Evolutionary conservation across 306 rosid genomes (phyloP).

Genomic region (Vigna mungo): DNA sequence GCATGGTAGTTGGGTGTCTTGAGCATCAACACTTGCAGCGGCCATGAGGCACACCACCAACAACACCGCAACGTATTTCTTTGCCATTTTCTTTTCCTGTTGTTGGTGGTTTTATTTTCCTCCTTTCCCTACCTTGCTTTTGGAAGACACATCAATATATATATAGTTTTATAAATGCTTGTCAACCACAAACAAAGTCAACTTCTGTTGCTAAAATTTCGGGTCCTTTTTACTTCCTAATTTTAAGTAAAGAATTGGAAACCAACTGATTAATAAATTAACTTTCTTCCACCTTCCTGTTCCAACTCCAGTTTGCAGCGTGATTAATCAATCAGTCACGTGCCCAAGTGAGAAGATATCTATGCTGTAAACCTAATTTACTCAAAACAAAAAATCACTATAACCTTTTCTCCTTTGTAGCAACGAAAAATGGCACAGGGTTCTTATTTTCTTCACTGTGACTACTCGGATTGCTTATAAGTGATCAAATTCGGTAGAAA

Average conservation of each 20-base stretch:
- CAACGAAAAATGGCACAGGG: too few relatives aligned
- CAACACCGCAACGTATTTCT: not conserved
- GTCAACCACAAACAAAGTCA: not conserved
- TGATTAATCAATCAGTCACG: too few relatives aligned
- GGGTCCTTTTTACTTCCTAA: not conserved
- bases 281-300: too few relatives aligned
- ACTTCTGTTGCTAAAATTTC: not conserved
- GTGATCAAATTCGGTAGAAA: too few relatives aligned
- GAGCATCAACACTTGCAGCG: not conserved
- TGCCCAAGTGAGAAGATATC: too few relatives aligned
- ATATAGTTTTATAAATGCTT: not conserved
- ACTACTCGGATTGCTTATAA: too few relatives aligned
- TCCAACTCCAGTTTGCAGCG: not conserved
- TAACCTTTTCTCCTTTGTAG: too few relatives aligned
- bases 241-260: not conserved
- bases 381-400: not conserved
- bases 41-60: slow-evolving; percentile 20
- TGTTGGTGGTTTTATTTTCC: not conserved
- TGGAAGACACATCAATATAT: not conserved
- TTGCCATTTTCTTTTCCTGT: slow-evolving; percentile 24
- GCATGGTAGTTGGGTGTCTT: too few relatives aligned
- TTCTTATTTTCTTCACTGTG: too few relatives aligned
- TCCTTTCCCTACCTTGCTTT: not conserved
- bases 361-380: too few relatives aligned
- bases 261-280: too few relatives aligned